Percentiles rank a stretch among this genome's conserved stretches.
These are phyloP conservation scores for Chamaecyparis obtusa DNA, from an alignment of 75 land plant species.

Conservation along the genomic window DNA sequence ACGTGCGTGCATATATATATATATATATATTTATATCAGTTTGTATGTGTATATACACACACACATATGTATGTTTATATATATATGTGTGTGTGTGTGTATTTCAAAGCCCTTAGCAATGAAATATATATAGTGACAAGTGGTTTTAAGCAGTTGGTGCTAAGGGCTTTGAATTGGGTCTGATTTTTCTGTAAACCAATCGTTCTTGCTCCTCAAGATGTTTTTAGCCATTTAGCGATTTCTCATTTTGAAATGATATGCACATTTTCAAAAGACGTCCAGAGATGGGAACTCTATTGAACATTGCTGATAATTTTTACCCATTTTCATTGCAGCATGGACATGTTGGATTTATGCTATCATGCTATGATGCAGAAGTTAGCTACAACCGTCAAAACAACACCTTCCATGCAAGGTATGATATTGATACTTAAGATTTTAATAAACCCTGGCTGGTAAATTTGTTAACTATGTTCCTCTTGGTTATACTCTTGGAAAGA, in stretches of 20 bases:
- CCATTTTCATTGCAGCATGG: constrained; percentile 38
- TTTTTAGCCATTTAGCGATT: neutral
- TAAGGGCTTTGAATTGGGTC: neutral
- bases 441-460: neutral
- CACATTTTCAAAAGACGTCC: neutral
- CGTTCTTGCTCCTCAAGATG: neutral
- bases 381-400: constrained; percentile 39
- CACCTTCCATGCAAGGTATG: constrained; percentile 49
- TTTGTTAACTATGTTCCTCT: neutral
- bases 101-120: too few relatives aligned
- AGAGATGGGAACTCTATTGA: neutral
- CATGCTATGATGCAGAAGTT: constrained; percentile 57
- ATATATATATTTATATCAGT: too few relatives aligned
- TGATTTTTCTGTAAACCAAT: neutral
- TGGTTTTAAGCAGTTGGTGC: neutral
- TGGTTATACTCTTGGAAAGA: neutral
- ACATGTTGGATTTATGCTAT: constrained; percentile 55
- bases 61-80: too few relatives aligned
- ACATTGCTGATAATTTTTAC: neutral
- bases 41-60: too few relatives aligned
- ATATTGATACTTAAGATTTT: neutral
- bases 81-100: too few relatives aligned
- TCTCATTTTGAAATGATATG: neutral
- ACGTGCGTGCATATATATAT: too few relatives aligned
- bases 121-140: too few relatives aligned